Conservation (phyloP, 2,329 filamentous ascomycete genomes). For the Penicillium rolfsii region DNA sequence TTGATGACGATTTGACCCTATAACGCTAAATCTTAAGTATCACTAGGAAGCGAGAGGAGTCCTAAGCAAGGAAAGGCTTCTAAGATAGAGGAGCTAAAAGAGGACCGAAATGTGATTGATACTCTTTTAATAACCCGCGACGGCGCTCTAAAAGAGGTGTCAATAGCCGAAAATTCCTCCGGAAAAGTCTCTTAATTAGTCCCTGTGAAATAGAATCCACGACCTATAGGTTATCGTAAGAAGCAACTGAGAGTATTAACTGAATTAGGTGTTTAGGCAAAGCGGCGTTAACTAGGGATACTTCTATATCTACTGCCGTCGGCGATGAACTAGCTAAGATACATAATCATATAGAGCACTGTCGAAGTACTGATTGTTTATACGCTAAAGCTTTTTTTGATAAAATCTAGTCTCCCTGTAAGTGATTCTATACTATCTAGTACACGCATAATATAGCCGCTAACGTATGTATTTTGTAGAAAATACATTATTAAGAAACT, state of each 20-base stretch:
- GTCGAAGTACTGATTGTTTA: conserved; percentile 4
- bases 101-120: too few species aligned
- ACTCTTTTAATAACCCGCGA: too few species aligned
- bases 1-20: too few species aligned
- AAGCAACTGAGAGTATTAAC: conserved; percentile 3
- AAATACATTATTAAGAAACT: conserved; percentile 4
- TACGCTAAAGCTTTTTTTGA: conserved; percentile 11
- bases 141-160: too few species aligned
- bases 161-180: too few species aligned
- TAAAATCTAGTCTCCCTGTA: conserved; percentile 2
- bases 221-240: conserved; percentile 8
- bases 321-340: conserved; percentile 11
- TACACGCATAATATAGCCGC: conserved; percentile 1
- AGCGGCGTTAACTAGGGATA: background rate
- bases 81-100: too few species aligned
- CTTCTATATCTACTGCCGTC: conserved; percentile 9
- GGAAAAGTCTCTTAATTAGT: background rate
- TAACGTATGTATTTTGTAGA: conserved; percentile 3
- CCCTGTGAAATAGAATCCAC: conserved; percentile 4
- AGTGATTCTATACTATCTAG: conserved; percentile 3
- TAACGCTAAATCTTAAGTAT: too few species aligned
- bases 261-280: conserved; percentile 3
- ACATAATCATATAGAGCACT: conserved; percentile 10
- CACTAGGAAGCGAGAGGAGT: too few species aligned
- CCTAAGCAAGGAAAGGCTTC: too few species aligned